phyloP scores from a whole-genome alignment of 495 filamentous ascomycete species.

The Parathielavia appendiculata region DNA sequence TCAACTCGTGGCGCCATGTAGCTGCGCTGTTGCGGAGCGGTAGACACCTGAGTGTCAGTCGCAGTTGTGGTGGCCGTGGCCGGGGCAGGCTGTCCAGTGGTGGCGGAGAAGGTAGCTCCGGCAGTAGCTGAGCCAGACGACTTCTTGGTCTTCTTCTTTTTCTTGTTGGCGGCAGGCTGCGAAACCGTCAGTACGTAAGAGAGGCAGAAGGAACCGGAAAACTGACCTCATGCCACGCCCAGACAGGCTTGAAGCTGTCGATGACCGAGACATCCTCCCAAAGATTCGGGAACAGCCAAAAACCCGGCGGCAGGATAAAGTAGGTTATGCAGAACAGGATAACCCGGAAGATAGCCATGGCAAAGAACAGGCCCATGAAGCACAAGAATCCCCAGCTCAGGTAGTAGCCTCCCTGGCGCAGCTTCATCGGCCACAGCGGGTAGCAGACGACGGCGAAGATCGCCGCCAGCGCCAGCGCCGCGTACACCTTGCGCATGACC shows the following conservation, averaged over 20 bases:
- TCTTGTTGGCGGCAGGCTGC: slow-evolving; percentile 36
- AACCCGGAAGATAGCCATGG: slow-evolving; percentile 92
- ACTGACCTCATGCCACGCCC: slow-evolving; percentile 97
- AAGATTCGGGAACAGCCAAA: slow-evolving; percentile 97
- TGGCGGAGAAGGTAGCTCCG: slow-evolving; percentile 39
- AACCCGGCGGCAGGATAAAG: slow-evolving; percentile 74
- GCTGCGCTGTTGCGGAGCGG: slow-evolving; percentile 37
- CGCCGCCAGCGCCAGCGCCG: slow-evolving; percentile 67
- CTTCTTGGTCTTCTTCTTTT: slow-evolving; percentile 59
- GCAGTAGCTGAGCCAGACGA: slow-evolving; percentile 38
- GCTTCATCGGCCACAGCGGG: slow-evolving; percentile 88
- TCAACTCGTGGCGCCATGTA: slow-evolving; percentile 60
- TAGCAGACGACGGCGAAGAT: slow-evolving; percentile 91
- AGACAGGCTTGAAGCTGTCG: slow-evolving; percentile 92
- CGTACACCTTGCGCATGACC: slow-evolving; percentile 88
- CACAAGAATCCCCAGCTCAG: slow-evolving; percentile 91
- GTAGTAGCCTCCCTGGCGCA: slow-evolving; percentile 96
- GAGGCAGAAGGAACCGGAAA: slow-evolving; percentile 10
- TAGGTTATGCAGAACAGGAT: slow-evolving; percentile 94
- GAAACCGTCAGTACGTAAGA: slow-evolving; percentile 11
- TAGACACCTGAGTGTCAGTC: slow-evolving; percentile 46
- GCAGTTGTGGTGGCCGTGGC: slow-evolving; percentile 57
- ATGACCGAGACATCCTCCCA: slow-evolving; percentile 99
- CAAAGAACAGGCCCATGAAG: slow-evolving; percentile 90
- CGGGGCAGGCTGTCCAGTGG: slow-evolving; percentile 50